Conservation (phyloP, 805 yeast genomes). For the Yamadazyma scolyti region DNA sequence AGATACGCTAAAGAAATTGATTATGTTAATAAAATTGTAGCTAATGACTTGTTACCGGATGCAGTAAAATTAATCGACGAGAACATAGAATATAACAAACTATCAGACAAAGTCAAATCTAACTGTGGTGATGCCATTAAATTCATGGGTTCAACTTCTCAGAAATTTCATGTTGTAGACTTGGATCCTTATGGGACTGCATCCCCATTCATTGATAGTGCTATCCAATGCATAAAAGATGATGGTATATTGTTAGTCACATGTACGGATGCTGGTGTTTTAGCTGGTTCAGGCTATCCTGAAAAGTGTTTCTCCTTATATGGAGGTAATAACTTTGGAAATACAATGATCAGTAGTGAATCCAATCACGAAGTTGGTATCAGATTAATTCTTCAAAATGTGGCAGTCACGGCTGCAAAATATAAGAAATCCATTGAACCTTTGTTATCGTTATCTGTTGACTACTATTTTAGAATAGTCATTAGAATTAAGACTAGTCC, state of each 20-base stretch:
- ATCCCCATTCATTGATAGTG: conserved; percentile 91
- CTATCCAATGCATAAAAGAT: conserved; percentile 77
- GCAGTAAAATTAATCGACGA: conserved; percentile 80
- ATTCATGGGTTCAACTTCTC: conserved; percentile 52
- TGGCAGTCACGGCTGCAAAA: conserved; percentile 82
- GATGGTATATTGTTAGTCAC: conserved; percentile 87
- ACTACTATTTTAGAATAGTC: conserved; percentile 86
- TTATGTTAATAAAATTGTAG: conserved; percentile 64
- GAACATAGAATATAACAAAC: conserved; percentile 66
- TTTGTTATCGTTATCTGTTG: conserved; percentile 77
- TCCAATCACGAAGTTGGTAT: conserved; percentile 92
- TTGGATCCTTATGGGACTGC: conserved; percentile 98
- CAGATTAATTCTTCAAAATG: conserved; percentile 72
- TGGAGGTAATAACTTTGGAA: conserved; percentile 87
- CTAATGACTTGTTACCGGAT: conserved; percentile 82
- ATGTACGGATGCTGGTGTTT: conserved; percentile 92
- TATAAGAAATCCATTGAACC: conserved; percentile 89
- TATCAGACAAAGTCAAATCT: conserved; percentile 54
- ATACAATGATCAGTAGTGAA: conserved; percentile 47
- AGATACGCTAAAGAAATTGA: conserved; percentile 93
- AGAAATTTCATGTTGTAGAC: conserved; percentile 79
- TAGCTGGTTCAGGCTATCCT: conserved; percentile 95
- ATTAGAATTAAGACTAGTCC: conserved; percentile 78
- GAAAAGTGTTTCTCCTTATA: conserved; percentile 94
- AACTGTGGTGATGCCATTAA: conserved; percentile 90